Base-by-base conservation (phyloP, 140 eudicot genomes). In the Stevia rebaudiana region DNA sequence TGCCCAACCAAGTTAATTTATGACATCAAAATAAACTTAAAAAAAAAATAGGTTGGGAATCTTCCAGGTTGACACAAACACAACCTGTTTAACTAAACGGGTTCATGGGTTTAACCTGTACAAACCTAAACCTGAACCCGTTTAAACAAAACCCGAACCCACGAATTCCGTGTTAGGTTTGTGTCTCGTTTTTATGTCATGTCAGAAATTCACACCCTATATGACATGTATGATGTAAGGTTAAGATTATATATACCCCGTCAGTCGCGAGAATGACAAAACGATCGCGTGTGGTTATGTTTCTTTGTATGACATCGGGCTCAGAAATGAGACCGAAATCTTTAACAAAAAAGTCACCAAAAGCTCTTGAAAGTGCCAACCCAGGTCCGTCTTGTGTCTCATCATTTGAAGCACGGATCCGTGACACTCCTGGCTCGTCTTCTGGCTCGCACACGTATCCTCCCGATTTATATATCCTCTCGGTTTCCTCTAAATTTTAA, bases 241-340 rank as follows among this genome's bases (percentile, higher is more conserved):
- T 60, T 47, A 36, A 54, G 23, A 18, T 25, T 12, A 28, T 28
- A 28, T 28, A n/a, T 83, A 87, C 99, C 95, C 99, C 99, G 68
- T 88, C 97, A 0, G 94, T 81, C 0, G 99, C 99, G 80, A 94
- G 66, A 43, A 94, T 78, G 57, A 72, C 80, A 54, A 94, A 94
- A 35, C 79, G 90, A 51, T 94, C 99, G 15, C 33, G 71, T 61
- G 69, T 65, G 66, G 81, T 88, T 65, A 94, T 76, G 48, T 70
- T 80, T 70, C 79, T 80, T 16, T 83, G 84, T 13, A 87, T 85
- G 13, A 94, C 82, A 36, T 83, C 90, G 8, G 99, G 99, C 72
- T 86, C 90, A 2, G 95, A 94, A 25, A 85, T 94, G 31, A 94
- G 95, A 46, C 97, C 99, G 16, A 66, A 86, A 67, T 85, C 95